Percentiles rank a stretch among this genome's conserved stretches.
These are phyloP conservation scores for Galium porrigens DNA, from an alignment of 305 asterid genomes.

Conservation along the genomic window DNA sequence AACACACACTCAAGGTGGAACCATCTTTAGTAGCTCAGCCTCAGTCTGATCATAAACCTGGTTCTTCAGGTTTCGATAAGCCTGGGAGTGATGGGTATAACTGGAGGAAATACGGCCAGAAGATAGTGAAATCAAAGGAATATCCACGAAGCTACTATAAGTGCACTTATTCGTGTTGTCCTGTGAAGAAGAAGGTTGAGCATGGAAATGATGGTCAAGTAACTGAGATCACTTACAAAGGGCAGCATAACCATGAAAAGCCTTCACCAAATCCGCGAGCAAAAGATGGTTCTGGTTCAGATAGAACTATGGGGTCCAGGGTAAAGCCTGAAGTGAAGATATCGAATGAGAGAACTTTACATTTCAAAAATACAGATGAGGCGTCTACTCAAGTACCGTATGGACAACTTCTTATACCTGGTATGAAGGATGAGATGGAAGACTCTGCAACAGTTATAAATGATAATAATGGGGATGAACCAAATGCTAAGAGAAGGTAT, in stretches of 20 bases:
- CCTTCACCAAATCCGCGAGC: slow-evolving; percentile 43
- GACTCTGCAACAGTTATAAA: slow-evolving; percentile 29
- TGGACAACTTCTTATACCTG: slow-evolving; percentile 19
- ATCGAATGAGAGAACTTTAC: slow-evolving; percentile 18
- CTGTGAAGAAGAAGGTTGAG: slow-evolving; percentile 84
- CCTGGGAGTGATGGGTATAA: slow-evolving; percentile 80
- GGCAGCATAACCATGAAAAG: slow-evolving; percentile 63
- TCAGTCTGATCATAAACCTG: slow-evolving; percentile 36
- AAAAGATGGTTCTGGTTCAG: slow-evolving; percentile 27
- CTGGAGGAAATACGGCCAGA: slow-evolving; percentile 99
- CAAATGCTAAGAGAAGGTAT: slow-evolving; percentile 61
- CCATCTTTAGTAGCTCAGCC: slow-evolving; percentile 36
- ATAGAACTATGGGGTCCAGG: slow-evolving; percentile 14
- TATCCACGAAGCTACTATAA: slow-evolving; percentile 89
- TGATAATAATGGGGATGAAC: slow-evolving; percentile 42
- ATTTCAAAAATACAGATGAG: slow-evolving; percentile 17
- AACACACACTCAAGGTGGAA: slow-evolving; percentile 26
- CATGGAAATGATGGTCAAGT: slow-evolving; percentile 55
- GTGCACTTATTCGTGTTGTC: slow-evolving; percentile 52
- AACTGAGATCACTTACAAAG: slow-evolving; percentile 68
- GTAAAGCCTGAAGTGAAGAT: slow-evolving; percentile 19
- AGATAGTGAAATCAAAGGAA: slow-evolving; percentile 76
- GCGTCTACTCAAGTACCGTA: slow-evolving; percentile 19
- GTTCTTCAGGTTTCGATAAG: slow-evolving; percentile 29
- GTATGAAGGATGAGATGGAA: slow-evolving; percentile 26